phyloP scores from a whole-genome alignment of 768 basidiomycete species.

The Russula ochroleuca region DNA sequence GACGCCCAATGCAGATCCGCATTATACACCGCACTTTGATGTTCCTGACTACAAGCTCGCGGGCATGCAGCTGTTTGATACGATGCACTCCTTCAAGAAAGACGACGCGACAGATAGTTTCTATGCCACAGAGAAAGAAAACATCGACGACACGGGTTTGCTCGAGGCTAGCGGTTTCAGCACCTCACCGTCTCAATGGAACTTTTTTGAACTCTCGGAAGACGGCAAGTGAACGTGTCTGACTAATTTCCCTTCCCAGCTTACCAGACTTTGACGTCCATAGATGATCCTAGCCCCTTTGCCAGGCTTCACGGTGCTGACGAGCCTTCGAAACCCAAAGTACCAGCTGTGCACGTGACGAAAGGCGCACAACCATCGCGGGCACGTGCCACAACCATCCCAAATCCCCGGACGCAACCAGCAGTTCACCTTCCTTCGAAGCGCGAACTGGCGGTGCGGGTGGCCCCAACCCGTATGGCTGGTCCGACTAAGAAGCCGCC shows the following conservation, averaged over 20 bases:
- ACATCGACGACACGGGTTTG: conserved; percentile 15
- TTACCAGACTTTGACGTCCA: background rate
- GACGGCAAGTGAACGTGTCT: conserved; percentile 19
- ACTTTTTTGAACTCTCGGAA: conserved; percentile 17
- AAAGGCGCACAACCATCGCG: background rate
- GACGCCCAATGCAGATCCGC: conserved; percentile 34
- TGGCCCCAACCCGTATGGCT: background rate
- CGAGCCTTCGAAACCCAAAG: background rate
- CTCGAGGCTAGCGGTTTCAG: conserved; percentile 20
- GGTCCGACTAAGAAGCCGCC: background rate
- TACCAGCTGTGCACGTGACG: background rate
- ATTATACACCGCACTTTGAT: conserved; percentile 47
- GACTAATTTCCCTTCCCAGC: background rate
- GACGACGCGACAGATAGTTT: conserved; percentile 35
- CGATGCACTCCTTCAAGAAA: conserved; percentile 36
- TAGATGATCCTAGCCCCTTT: conserved; percentile 17
- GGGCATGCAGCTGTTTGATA: conserved; percentile 37
- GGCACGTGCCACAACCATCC: background rate
- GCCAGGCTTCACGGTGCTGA: background rate
- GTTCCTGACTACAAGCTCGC: conserved; percentile 47
- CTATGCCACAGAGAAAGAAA: conserved; percentile 27
- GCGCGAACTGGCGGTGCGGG: background rate
- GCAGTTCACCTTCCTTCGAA: background rate
- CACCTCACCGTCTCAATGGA: conserved; percentile 16
- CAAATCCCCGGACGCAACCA: background rate